Evolutionary conservation across 305 asterid species (phyloP), one percentile per base, ranked within the genome.

Genomic region (Fraxinus velutina): DNA sequence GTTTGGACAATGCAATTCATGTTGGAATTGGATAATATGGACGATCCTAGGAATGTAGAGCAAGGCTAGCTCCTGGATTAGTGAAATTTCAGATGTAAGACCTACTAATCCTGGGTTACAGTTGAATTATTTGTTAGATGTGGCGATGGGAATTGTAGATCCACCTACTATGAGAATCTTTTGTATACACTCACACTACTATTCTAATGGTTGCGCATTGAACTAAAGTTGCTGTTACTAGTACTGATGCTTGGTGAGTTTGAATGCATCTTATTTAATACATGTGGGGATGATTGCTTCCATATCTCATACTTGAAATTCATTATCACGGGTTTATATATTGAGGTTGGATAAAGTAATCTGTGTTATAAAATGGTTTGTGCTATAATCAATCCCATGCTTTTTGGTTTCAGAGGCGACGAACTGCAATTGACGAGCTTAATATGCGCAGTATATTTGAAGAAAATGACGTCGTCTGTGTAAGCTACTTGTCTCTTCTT

Each of bases 381-480:
- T 37, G 13, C 33, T 80, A 17, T 66, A 37, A 68, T 29, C 3
- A 39, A 22, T 52, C 10, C 6, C 75, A 22, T 77, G 17, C 71
- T 68, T 73, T 73, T 74, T 27, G 3, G 83, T 79, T 86, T 50
- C 90, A 96, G 98, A 94, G 97, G 88, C 92, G 99, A 55, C 89
- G 97, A 88, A 96, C 98, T 81, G 98, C 99, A 78, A 57, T 88
- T 34, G 99, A 96, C 82, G 98, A 96, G 83, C 97, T 96, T 78
- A 96, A 93, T 87, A 96, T 96, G 98, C 97, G 97, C 75, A 89
- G 89, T 89, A 89, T 96, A 80, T 94, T 96, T 83, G 96, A 94
- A 86, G 98, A 96, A 89, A 87, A 87, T 79, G 98, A 96, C 85
- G 97, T 94, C 78, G 86, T 96, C 50, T 96, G 98, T 80, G 98